phyloP scores from a whole-genome alignment of 2,329 filamentous ascomycete genomes.

The Leptographium galeiforme region DNA sequence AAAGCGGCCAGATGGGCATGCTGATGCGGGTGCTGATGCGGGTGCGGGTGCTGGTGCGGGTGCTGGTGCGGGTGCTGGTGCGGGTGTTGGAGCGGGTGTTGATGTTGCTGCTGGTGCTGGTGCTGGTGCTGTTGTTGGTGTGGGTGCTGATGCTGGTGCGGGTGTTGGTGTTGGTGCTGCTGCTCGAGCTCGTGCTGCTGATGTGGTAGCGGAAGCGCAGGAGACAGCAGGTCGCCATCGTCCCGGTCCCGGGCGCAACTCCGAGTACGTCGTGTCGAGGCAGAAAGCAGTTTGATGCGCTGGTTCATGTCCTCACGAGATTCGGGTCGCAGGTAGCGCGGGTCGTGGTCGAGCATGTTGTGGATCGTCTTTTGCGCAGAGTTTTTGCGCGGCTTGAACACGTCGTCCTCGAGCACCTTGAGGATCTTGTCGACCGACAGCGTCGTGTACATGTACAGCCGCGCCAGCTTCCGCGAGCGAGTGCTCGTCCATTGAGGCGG shows the following conservation, averaged over 20 bases:
- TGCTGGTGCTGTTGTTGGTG: background rate
- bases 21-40: slow-evolving; percentile 3
- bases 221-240: background rate
- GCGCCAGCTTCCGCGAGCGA: slow-evolving; percentile 37
- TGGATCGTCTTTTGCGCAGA: slow-evolving; percentile 47
- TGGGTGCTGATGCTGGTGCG: background rate
- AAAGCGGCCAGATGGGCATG: background rate
- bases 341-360: slow-evolving; percentile 42
- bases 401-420: slow-evolving; percentile 28
- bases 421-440: slow-evolving; percentile 39
- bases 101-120: slow-evolving; percentile 2
- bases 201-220: background rate
- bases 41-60: slow-evolving; percentile 4
- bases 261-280: slow-evolving; percentile 23
- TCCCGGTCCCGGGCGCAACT: slow-evolving; percentile 2
- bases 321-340: slow-evolving; percentile 41
- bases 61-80: background rate
- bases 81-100: slow-evolving; percentile 3
- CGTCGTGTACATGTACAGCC: slow-evolving; percentile 44
- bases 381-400: slow-evolving; percentile 35
- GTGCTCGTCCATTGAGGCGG: slow-evolving; percentile 43
- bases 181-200: background rate
- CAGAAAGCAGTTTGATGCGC: slow-evolving; percentile 31
- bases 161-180: background rate
- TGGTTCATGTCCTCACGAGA: slow-evolving; percentile 36